Evolutionary conservation across 2,329 filamentous ascomycete genomes (phyloP).

Genomic region (Tolypocladium cylindrosporum): DNA sequence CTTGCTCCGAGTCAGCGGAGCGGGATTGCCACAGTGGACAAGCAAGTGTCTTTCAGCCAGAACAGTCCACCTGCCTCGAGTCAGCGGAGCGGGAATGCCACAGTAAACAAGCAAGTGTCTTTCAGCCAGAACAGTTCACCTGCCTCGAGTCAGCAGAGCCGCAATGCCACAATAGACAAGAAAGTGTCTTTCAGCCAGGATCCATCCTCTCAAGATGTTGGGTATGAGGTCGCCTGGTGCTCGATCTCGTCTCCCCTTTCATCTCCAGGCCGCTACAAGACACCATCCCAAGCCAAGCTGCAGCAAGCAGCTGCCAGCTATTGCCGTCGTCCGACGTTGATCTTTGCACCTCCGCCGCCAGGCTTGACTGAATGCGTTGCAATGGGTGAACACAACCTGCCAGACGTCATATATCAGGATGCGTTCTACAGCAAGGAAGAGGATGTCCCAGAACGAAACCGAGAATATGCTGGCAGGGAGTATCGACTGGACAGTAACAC

Average conservation of each 20-base stretch:
- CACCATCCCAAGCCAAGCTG: background rate
- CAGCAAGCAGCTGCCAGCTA: background rate
- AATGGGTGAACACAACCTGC: conserved; percentile 26
- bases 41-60: conserved; percentile 11
- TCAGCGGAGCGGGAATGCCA: conserved; percentile 26
- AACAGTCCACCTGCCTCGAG: background rate
- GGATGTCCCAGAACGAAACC: conserved; percentile 66
- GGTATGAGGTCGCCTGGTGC: background rate
- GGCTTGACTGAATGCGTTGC: conserved; percentile 9
- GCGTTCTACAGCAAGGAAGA: conserved; percentile 76
- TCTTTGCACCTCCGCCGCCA: conserved; percentile 19
- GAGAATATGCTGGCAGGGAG: conserved; percentile 82
- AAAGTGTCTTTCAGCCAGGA: conserved; percentile 10
- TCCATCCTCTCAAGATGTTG: background rate
- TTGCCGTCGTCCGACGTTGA: conserved; percentile 5
- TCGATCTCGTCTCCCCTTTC: background rate
- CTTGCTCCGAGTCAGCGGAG: conserved; percentile 37
- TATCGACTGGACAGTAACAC: conserved; percentile 70
- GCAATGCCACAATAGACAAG: conserved; percentile 16
- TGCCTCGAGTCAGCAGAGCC: conserved; percentile 21
- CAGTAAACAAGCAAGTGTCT: conserved; percentile 12
- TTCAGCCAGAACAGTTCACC: conserved; percentile 3
- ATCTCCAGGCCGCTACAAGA: background rate
- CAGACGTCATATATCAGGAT: conserved; percentile 70
- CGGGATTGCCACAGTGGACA: conserved; percentile 16